These are phyloP conservation scores for Smittium culicis DNA, from an alignment of 371 early-diverging fungal species.

Conservation along the genomic window DNA sequence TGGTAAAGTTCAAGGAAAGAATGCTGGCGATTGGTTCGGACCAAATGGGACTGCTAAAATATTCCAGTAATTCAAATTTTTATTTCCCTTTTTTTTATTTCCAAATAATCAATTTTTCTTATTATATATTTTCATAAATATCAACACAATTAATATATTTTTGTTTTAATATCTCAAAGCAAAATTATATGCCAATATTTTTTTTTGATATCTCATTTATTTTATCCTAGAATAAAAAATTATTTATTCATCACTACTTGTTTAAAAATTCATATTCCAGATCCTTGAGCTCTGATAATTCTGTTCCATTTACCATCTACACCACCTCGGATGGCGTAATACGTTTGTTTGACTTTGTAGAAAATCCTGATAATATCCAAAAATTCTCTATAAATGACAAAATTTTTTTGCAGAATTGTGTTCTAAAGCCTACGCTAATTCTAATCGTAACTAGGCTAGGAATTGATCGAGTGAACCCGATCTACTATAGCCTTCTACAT, in stretches of 20 bases:
- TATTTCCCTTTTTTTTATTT: not conserved
- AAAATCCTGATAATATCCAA: not conserved
- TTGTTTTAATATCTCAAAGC: no score
- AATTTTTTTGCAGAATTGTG: not conserved
- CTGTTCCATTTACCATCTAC: conserved; percentile 19
- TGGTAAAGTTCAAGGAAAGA: conserved; percentile 70
- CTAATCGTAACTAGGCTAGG: conserved; percentile 79
- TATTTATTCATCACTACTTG: no score
- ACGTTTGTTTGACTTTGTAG: conserved; percentile 22
- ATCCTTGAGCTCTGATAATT: not conserved
- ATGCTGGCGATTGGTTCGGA: conserved; percentile 94
- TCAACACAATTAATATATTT: no score
- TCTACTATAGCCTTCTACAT: conserved; percentile 63
- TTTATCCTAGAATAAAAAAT: no score
- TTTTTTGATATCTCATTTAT: no score
- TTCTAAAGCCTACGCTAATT: conserved; percentile 50
- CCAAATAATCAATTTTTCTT: no score
- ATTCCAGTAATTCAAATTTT: conserved; percentile 43
- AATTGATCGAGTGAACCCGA: conserved; percentile 68
- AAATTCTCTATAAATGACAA: conserved; percentile 2
- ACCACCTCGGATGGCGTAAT: conserved; percentile 29
- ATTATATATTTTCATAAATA: no score
- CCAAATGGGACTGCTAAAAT: conserved; percentile 86
- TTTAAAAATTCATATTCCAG: not conserved
- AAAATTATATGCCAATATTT: no score